Evolutionary conservation across 2,329 filamentous ascomycete genomes (phyloP).

Genomic region (Zymoseptoria crescenta): DNA sequence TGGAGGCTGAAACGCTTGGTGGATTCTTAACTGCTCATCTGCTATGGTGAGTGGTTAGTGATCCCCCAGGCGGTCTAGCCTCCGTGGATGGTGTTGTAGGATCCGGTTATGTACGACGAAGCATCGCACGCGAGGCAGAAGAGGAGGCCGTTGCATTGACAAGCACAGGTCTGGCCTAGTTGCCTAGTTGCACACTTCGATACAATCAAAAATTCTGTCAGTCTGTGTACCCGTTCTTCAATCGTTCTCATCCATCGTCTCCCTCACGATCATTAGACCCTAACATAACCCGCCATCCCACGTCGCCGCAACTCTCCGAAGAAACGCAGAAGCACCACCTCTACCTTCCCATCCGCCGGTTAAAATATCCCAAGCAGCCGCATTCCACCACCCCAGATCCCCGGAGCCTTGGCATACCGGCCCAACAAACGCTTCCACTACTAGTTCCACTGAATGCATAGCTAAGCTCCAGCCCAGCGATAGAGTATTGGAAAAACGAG

Average conservation of each 20-base stretch:
- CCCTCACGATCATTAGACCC: not conserved
- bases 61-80: conserved; percentile 53
- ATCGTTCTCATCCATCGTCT: not conserved
- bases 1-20: not conserved
- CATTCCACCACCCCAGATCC: not conserved
- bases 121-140: conserved; percentile 69
- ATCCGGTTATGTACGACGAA: conserved; percentile 68
- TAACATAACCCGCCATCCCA: not conserved
- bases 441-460: not conserved
- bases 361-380: not conserved
- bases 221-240: too few species aligned
- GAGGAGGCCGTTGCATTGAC: conserved; percentile 71
- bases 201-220: not conserved
- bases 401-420: not conserved
- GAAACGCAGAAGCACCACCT: not conserved
- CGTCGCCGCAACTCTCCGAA: not conserved
- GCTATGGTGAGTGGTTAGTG: not conserved
- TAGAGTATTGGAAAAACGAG: too few species aligned
- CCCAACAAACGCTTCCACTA: not conserved
- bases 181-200: conserved; percentile 31
- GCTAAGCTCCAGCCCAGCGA: not conserved
- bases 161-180: conserved; percentile 31
- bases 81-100: conserved; percentile 64
- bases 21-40: not conserved
- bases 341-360: not conserved